phyloP scores from a whole-genome alignment of 148 eudicot genomes.

The Rhododendron henanense region DNA sequence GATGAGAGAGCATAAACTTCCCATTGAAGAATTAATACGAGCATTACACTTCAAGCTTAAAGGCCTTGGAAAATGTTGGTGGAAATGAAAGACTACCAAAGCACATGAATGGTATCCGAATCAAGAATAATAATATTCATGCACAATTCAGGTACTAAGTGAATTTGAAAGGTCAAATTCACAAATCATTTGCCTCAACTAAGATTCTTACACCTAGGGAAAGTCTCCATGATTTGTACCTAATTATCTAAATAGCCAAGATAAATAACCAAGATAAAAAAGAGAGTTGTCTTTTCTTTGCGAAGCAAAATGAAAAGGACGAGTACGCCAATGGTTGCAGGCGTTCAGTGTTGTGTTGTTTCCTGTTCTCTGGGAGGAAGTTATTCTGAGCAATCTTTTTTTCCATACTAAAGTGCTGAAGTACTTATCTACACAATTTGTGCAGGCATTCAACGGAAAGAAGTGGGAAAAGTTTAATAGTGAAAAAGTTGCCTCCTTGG shows the following conservation, averaged over 20 bases:
- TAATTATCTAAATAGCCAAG: not conserved
- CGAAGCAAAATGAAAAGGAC: not conserved
- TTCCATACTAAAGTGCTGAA: not conserved
- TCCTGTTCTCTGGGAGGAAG: not conserved
- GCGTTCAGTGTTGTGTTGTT: not conserved
- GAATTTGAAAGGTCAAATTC: not conserved
- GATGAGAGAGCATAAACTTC: not conserved
- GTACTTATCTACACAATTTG: conserved; percentile 5
- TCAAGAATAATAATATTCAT: not conserved
- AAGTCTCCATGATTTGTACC: not conserved
- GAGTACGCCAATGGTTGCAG: not conserved
- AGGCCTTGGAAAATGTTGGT: not conserved
- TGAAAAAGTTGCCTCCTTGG: conserved; percentile 58
- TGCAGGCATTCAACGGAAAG: conserved; percentile 53
- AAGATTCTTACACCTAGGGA: not conserved
- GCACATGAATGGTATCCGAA: not conserved
- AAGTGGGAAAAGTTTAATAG: conserved; percentile 65
- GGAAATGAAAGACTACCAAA: not conserved
- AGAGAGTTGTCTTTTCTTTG: not conserved
- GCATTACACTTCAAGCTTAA: not conserved
- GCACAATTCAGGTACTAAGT: not conserved
- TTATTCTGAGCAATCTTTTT: not conserved
- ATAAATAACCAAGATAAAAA: not conserved
- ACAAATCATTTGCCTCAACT: not conserved
- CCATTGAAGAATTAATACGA: not conserved